These are phyloP conservation scores for Penicillium steckii DNA, from an alignment of 495 filamentous ascomycete genomes.

Conservation along the genomic window DNA sequence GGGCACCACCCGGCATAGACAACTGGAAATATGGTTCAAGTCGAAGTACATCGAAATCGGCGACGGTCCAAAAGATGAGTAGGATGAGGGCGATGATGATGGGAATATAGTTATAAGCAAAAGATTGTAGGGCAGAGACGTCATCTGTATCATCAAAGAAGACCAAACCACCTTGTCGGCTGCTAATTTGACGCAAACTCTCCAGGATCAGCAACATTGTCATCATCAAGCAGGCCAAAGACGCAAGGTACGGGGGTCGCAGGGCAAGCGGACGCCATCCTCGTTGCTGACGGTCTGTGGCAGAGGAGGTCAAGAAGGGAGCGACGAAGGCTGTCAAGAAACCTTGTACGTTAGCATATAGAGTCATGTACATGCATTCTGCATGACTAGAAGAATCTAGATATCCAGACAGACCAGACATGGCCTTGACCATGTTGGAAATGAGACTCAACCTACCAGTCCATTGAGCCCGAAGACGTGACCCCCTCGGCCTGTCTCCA, in stretches of 20 bases:
- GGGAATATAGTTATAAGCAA: conserved; percentile 41
- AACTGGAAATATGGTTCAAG: conserved; percentile 44
- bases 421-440: too few relatives aligned
- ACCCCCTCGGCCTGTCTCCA: conserved; percentile 8
- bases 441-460: conserved; percentile 12
- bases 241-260: conserved; percentile 32
- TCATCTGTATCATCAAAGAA: conserved; percentile 36
- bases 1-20: conserved; percentile 33
- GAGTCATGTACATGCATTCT: too few relatives aligned
- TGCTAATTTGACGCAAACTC: conserved; percentile 34
- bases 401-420: too few relatives aligned
- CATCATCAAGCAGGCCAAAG: conserved; percentile 27
- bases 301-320: conserved; percentile 11
- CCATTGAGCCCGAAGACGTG: conserved; percentile 17
- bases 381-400: too few relatives aligned
- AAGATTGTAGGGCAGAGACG: conserved; percentile 31
- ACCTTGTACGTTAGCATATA: not conserved
- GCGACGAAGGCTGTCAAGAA: conserved; percentile 15
- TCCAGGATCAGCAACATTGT: conserved; percentile 28
- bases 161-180: conserved; percentile 29
- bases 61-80: conserved; percentile 38
- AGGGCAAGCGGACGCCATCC: conserved; percentile 41
- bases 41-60: conserved; percentile 43
- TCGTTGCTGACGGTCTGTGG: conserved; percentile 2
- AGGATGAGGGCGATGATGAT: conserved; percentile 37